These are phyloP conservation scores for Cladophialophora bantiana DNA, from an alignment of 2,329 filamentous ascomycete genomes.

Conservation along the genomic window DNA sequence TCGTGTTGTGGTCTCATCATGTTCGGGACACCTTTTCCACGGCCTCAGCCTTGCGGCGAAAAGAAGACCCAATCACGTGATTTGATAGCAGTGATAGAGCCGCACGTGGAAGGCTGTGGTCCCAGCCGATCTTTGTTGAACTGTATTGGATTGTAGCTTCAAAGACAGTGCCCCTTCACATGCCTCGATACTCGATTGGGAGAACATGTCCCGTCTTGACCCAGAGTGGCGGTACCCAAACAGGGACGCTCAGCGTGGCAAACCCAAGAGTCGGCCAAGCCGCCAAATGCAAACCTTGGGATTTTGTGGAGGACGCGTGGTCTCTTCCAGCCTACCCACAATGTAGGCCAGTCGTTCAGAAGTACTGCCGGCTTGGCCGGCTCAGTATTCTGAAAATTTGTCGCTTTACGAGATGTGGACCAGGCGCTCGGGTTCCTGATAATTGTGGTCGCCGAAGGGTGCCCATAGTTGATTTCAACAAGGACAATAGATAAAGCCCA, in stretches of 20 bases:
- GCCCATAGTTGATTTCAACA: background rate
- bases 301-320: background rate
- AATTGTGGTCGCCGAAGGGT: background rate
- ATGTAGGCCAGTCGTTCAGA: slow-evolving; percentile 1
- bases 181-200: background rate
- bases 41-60: background rate
- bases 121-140: background rate
- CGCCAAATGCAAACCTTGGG: background rate
- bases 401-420: slow-evolving; percentile 9
- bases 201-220: background rate
- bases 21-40: background rate
- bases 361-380: slow-evolving; percentile 21
- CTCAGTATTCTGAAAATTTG: background rate
- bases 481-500: slow-evolving; percentile 5
- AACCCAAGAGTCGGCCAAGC: slow-evolving; percentile 6
- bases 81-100: background rate
- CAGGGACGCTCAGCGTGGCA: slow-evolving; percentile 18
- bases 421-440: background rate
- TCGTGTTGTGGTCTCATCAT: background rate
- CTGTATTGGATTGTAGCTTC: background rate
- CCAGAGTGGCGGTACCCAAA: slow-evolving; percentile 11
- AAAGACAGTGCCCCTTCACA: background rate
- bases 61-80: background rate
- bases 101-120: background rate
- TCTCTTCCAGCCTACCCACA: background rate